These are phyloP conservation scores for Aspergillus sp. DNA, from an alignment of 2,329 filamentous ascomycete species.

Conservation along the genomic window DNA sequence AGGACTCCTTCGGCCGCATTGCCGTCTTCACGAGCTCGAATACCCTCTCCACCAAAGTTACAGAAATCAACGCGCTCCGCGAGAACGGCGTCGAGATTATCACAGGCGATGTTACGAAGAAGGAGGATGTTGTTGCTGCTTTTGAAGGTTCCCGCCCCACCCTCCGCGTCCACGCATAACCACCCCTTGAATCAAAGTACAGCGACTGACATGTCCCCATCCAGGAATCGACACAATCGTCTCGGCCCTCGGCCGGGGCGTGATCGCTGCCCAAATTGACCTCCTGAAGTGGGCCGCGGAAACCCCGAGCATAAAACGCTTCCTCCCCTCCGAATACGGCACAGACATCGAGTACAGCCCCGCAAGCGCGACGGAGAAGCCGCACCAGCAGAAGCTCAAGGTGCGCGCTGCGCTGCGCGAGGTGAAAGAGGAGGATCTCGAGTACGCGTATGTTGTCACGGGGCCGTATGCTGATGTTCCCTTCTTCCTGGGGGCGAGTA, in stretches of 20 bases:
- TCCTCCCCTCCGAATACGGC: slow-evolving; percentile 71
- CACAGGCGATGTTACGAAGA: slow-evolving; percentile 59
- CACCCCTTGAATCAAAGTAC: not conserved
- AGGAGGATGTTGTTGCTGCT: slow-evolving; percentile 59
- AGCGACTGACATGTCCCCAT: too few species aligned
- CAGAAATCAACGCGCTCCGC: slow-evolving; percentile 54
- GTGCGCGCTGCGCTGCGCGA: slow-evolving; percentile 64
- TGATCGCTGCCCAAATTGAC: slow-evolving; percentile 63
- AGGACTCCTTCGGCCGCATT: slow-evolving; percentile 58
- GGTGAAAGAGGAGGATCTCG: slow-evolving; percentile 52
- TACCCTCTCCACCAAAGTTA: slow-evolving; percentile 56
- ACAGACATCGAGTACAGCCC: slow-evolving; percentile 68
- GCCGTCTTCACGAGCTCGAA: slow-evolving; percentile 62
- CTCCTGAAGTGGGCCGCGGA: slow-evolving; percentile 65
- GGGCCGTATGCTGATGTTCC: slow-evolving; percentile 66
- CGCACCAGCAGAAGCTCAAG: slow-evolving; percentile 72
- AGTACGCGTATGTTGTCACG: slow-evolving; percentile 71
- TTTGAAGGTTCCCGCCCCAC: slow-evolving; percentile 54
- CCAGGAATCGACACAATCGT: slow-evolving; percentile 68
- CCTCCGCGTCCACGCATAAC: not conserved
- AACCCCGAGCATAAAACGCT: slow-evolving; percentile 60
- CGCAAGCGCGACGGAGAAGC: slow-evolving; percentile 63
- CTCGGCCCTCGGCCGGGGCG: slow-evolving; percentile 67
- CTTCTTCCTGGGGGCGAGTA: slow-evolving; percentile 55
- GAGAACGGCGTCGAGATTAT: slow-evolving; percentile 58